Conservation (phyloP, 1,139 yeast species). For the Blastobotrys raffinosifermentans region DNA sequence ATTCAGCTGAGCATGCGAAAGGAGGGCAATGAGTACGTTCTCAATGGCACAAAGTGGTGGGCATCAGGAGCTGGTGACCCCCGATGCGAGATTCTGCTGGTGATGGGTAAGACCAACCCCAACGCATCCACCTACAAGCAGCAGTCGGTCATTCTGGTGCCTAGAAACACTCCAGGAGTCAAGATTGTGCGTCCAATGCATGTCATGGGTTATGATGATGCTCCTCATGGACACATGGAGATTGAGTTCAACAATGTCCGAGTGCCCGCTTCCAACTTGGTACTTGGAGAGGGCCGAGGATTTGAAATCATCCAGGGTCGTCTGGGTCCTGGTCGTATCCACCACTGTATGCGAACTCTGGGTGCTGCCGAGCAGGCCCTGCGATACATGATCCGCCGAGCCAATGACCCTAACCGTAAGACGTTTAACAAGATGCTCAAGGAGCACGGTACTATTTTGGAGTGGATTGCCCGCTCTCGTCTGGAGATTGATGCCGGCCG, state of each 20-base stretch:
- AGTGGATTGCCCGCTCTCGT: conserved; percentile 50
- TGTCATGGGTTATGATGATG: conserved; percentile 64
- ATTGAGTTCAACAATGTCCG: conserved; percentile 49
- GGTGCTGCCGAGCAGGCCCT: conserved; percentile 64
- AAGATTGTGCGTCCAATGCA: conserved; percentile 48
- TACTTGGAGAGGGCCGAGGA: conserved; percentile 49
- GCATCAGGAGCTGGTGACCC: conserved; percentile 76
- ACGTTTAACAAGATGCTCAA: conserved; percentile 55
- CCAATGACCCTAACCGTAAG: conserved; percentile 41
- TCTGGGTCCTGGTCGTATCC: conserved; percentile 68
- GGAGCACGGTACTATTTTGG: conserved; percentile 49
- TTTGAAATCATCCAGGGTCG: conserved; percentile 66
- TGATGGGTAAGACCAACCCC: conserved; percentile 55
- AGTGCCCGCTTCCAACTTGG: conserved; percentile 43
- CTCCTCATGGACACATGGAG: conserved; percentile 72
- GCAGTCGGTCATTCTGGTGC: conserved; percentile 57
- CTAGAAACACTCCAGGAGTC: conserved; percentile 52
- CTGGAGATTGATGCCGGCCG: conserved; percentile 55
- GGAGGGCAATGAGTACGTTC: conserved; percentile 47
- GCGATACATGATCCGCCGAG: conserved; percentile 48
- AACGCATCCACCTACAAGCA: conserved; percentile 39
- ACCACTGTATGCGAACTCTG: conserved; percentile 66
- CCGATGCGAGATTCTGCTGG: conserved; percentile 50
- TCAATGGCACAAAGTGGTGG: conserved; percentile 71
- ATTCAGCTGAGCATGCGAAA: conserved; percentile 46